Percentiles rank a stretch among this genome's conserved stretches.
Conservation (phyloP, 257 asterid species). For the Plantago elongata region DNA sequence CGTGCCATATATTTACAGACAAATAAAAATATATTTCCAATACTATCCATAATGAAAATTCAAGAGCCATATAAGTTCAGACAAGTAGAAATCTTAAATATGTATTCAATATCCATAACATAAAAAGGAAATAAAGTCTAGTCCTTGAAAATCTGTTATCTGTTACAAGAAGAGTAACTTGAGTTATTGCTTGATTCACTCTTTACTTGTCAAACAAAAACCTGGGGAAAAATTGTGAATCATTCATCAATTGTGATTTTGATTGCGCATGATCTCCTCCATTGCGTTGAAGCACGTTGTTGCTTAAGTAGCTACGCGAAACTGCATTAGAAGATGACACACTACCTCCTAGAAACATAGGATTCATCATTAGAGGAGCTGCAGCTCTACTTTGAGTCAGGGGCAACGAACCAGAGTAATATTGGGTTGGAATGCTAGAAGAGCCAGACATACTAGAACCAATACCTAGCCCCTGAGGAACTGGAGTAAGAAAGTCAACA, state of each 20-base stretch:
- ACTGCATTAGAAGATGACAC: slow-evolving; percentile 13
- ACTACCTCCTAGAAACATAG: slow-evolving; percentile 13
- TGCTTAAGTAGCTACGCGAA: neutral
- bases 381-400: slow-evolving; percentile 9
- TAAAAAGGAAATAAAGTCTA: no score
- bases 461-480: slow-evolving; percentile 12
- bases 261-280: slow-evolving; percentile 5
- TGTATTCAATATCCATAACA: no score
- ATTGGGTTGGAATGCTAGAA: slow-evolving; percentile 23
- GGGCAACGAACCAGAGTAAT: slow-evolving; percentile 16
- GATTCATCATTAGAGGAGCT: slow-evolving; percentile 18
- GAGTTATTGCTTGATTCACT: no score
- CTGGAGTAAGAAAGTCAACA: slow-evolving; percentile 23
- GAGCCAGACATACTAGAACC: slow-evolving; percentile 3
- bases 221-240: neutral
- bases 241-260: slow-evolving; percentile 12
- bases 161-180: no score
- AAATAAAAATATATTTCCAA: no score
- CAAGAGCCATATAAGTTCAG: no score
- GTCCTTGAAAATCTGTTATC: no score
- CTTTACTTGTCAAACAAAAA: no score
- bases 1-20: no score
- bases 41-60: no score
- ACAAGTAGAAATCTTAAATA: no score
- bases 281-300: neutral